Percentiles rank a stretch among this genome's conserved stretches.
Conservation (phyloP, 2,329 filamentous ascomycete species). For the Pyrenochaeta sp. region DNA sequence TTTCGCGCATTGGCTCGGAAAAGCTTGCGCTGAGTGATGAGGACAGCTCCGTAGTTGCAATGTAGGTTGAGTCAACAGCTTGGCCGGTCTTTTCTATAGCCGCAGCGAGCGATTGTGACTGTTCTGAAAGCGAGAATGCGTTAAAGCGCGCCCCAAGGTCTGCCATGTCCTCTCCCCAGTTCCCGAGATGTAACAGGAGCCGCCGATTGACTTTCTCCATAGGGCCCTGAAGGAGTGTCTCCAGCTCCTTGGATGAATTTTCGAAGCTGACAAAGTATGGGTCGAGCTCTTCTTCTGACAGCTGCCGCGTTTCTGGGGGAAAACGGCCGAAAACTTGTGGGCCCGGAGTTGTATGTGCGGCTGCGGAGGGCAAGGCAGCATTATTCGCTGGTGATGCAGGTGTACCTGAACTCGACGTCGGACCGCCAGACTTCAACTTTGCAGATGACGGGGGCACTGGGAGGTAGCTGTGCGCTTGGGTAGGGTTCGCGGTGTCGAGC, state of each 20-base stretch:
- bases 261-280: constrained; percentile 97
- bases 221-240: constrained; percentile 84
- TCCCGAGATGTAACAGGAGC: constrained; percentile 83
- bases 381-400: constrained; percentile 63
- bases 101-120: constrained; percentile 84
- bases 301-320: constrained; percentile 76
- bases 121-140: constrained; percentile 93
- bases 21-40: constrained; percentile 90
- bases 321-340: constrained; percentile 79
- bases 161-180: constrained; percentile 84
- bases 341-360: constrained; percentile 66
- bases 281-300: constrained; percentile 90
- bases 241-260: constrained; percentile 87
- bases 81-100: constrained; percentile 96
- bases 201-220: constrained; percentile 97
- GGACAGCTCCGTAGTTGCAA: constrained; percentile 91
- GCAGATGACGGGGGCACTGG: constrained; percentile 86
- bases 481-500: constrained; percentile 91
- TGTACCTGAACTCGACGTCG: constrained; percentile 59
- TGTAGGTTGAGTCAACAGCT: constrained; percentile 94
- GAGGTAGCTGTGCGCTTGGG: constrained; percentile 83
- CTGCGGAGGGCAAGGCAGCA: constrained; percentile 59
- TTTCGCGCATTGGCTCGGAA: constrained; percentile 97
- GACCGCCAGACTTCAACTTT: constrained; percentile 73
- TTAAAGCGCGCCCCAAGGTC: constrained; percentile 97